Conservation (phyloP, 1,284 basidiomycete genomes). For the Ceratobasidium sp. region DNA sequence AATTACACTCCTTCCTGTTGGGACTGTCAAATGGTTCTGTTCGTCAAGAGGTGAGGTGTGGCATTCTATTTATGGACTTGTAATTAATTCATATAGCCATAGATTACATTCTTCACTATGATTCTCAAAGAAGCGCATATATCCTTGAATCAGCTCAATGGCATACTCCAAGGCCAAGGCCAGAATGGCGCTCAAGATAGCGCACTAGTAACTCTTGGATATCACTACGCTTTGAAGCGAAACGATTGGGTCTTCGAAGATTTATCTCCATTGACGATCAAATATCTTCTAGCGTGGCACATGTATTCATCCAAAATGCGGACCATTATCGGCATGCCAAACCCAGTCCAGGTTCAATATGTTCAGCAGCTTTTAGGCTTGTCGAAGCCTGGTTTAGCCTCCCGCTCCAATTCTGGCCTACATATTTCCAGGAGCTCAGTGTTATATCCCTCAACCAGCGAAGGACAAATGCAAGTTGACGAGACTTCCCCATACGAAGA, state of each 20-base stretch:
- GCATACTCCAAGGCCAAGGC: neutral
- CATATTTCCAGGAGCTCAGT: neutral
- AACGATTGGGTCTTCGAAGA: neutral
- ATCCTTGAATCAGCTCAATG: neutral
- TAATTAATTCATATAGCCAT: neutral
- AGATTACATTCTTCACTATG: neutral
- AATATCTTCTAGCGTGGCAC: slow-evolving; percentile 4
- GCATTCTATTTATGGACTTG: too few species aligned
- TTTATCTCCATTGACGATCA: neutral
- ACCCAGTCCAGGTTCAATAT: neutral
- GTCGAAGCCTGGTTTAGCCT: too few species aligned
- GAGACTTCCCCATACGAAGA: neutral
- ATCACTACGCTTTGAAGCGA: slow-evolving; percentile 1
- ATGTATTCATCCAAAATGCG: neutral
- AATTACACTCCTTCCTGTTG: neutral
- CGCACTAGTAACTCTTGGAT: neutral
- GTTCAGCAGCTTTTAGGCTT: neutral
- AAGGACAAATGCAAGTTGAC: neutral
- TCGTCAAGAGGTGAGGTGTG: neutral
- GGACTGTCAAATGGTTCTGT: neutral
- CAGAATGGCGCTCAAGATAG: too few species aligned
- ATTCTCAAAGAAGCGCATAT: neutral
- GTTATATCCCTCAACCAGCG: neutral
- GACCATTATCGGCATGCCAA: neutral
- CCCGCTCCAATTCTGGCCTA: neutral